A percentile compares a stretch with the other conserved stretches of the same genome.
These are phyloP conservation scores for Scedosporium apiospermum DNA, from an alignment of 2,329 filamentous ascomycete genomes.

Conservation along the genomic window DNA sequence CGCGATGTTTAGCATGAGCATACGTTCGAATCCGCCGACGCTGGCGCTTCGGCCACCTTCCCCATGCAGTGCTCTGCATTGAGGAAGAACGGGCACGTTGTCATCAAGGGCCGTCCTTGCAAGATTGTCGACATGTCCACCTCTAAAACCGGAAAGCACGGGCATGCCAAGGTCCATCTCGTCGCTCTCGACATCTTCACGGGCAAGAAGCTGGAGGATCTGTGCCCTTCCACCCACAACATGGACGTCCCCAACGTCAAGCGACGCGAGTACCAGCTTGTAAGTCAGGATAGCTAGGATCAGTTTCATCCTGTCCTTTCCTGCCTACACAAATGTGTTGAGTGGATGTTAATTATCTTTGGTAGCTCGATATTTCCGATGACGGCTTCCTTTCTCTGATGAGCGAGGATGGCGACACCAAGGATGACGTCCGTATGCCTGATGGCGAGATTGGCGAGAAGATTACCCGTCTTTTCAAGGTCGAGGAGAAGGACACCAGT, in stretches of 20 bases:
- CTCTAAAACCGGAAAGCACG: slow-evolving; percentile 99
- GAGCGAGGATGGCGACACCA: slow-evolving; percentile 73
- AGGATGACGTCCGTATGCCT: slow-evolving; percentile 92
- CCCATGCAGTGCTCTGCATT: slow-evolving; percentile 99
- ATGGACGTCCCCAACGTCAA: slow-evolving; percentile 95
- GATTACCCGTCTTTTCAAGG: slow-evolving; percentile 70
- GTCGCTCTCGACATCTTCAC: slow-evolving; percentile 99
- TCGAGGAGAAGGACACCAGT: slow-evolving; percentile 91
- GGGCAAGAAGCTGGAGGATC: slow-evolving; percentile 98
- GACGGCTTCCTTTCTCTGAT: slow-evolving; percentile 94
- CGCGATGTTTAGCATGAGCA: slow-evolving; percentile 46
- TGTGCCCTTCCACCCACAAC: slow-evolving; percentile 95
- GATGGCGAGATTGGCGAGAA: slow-evolving; percentile 82
- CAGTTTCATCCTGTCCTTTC: not conserved
- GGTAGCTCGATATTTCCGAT: slow-evolving; percentile 84
- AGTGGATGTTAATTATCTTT: slow-evolving; percentile 9
- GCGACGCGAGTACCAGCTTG: slow-evolving; percentile 87
- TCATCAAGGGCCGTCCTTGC: slow-evolving; percentile 98
- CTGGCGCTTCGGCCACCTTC: slow-evolving; percentile 87
- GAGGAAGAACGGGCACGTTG: slow-evolving; percentile 98
- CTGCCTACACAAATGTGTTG: not conserved
- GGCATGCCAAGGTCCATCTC: slow-evolving; percentile 99
- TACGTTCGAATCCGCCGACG: slow-evolving; percentile 86
- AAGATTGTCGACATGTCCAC: slow-evolving; percentile 99
- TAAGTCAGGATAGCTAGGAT: slow-evolving; percentile 40